phyloP scores from a whole-genome alignment of 2,329 filamentous ascomycete genomes.

The Fusarium algeriense region DNA sequence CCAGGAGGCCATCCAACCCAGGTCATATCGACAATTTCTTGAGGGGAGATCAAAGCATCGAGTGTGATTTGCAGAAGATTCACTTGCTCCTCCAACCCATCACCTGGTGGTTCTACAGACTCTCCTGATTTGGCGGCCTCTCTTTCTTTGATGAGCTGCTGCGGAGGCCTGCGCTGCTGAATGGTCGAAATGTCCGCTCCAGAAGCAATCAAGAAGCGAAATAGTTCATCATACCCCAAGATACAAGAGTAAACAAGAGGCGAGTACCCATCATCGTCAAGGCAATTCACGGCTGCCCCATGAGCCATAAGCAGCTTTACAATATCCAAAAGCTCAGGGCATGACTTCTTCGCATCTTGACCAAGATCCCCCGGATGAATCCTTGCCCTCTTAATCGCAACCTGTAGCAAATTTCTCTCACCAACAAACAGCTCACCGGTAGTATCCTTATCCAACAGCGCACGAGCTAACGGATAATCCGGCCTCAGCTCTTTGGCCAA shows the following conservation, averaged over 20 bases:
- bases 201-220: background rate
- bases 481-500: background rate
- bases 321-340: conserved; percentile 11
- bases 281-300: background rate
- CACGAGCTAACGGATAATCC: conserved; percentile 9
- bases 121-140: background rate
- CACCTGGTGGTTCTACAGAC: too few relatives aligned
- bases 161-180: background rate
- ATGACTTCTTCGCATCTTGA: background rate
- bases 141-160: background rate
- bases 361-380: background rate
- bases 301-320: conserved; percentile 14
- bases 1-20: conserved; percentile 25
- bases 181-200: background rate
- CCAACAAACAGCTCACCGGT: background rate
- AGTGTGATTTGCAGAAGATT: conserved; percentile 20
- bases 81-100: accelerated
- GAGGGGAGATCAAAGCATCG: conserved; percentile 22
- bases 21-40: conserved; percentile 8
- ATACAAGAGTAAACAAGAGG: conserved; percentile 16
- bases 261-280: conserved; percentile 9
- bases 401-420: conserved; percentile 13
- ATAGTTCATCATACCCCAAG: conserved; percentile 14
- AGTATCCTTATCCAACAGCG: background rate
- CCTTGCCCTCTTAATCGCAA: background rate